Base-by-base conservation (phyloP, 768 basidiomycete genomes). In the Cubamyces lactineus region DNA sequence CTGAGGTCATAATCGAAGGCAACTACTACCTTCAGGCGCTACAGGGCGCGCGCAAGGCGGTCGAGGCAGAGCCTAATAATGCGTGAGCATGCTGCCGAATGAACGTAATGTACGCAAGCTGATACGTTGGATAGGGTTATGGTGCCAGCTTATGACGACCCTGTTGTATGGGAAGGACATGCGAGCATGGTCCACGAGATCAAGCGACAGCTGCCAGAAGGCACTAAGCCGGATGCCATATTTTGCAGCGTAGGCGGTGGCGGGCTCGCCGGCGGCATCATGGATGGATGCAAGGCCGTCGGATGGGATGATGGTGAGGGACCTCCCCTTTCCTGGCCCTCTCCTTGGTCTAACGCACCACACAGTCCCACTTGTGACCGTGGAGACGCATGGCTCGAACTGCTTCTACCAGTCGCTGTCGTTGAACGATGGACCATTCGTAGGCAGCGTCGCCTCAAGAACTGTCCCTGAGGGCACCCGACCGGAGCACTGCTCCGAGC, bases 221-320 rank as follows among this genome's bases (percentile, higher is more conserved):
- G 60, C 0, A 55, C 49, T 41, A 82, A 80, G 66, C 89, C 91
- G 6, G 83, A 86, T 60, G 89, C 88, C 0, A 85, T 92, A 45
- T 85, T 92, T 61, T 92, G 91, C 69, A 86, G 86, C 54, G 88
- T 92, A 13, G 91, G 91, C 40, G 91, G 91, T 0, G 90, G 81
- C 0, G 89, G 91, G 0, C 74, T 92, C 0, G 73, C 89, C 3
- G 88, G 86, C 11, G 91, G 91, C 0, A 74, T 91, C 48, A 83
- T 91, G 38, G 73, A 78, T 5, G 91, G 91, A n/a, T 91, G 88
- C 66, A 78, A 79, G 53, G 70, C 69, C 2, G 80, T 83, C 2
- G 84, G 82, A 19, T 93, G 91, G 91, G 84, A 87, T 41, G 80
- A 86, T 47, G 86, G 91, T 90, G 63, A 48, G 66, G 28, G 11